Evolutionary conservation across 148 eudicot genomes (phyloP), one percentile per base, ranked within the genome.

Genomic region (Cornus florida): DNA sequence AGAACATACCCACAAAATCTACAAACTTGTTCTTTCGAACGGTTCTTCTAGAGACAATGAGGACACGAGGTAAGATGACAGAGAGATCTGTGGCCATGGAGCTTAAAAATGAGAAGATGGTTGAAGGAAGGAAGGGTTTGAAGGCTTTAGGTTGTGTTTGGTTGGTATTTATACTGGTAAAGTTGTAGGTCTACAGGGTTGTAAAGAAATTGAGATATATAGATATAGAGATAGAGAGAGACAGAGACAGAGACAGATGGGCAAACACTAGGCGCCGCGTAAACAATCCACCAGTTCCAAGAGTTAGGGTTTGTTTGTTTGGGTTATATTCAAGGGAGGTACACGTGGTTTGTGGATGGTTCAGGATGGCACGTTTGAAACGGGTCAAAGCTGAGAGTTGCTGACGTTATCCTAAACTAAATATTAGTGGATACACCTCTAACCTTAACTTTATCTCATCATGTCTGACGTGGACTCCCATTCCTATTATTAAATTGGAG

Each of bases 11-110:
- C 0, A 94, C 97, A 59, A 94, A 94, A 86, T 94, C 98, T 11
- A 94, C 98, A 33, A 94, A 90, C 82, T 94, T 94, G 89, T 94
- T 91, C 87, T 94, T 92, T 75, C 97, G 98, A 86, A 94, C 83
- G 82, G 80, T 80, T 6, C 97, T 87, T 56, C 98, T 82, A 33
- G 98, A 94, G 66, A 94, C 97, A 17, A 94, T 92, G 20, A 94
- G 84, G 46, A 94, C 97, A 2, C 97, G 88, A 68, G 98, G 97
- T 6, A 94, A 81, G 68, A 91, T 79, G 4, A 32, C 76, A 4
- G 97, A 85, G 64, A 91, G 89, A 59, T 84, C 79, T 8, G 86
- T 75, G 24, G 77, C 71, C 62, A 57, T 57, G 20, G 17, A 19
- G 28, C 28, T 28, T 28, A 28, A 28, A 35, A 35, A 35, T 35